Evolutionary conservation across 306 rosid species (phyloP), one percentile per base, ranked within the genome.

Genomic region (Rosa lucieae): DNA sequence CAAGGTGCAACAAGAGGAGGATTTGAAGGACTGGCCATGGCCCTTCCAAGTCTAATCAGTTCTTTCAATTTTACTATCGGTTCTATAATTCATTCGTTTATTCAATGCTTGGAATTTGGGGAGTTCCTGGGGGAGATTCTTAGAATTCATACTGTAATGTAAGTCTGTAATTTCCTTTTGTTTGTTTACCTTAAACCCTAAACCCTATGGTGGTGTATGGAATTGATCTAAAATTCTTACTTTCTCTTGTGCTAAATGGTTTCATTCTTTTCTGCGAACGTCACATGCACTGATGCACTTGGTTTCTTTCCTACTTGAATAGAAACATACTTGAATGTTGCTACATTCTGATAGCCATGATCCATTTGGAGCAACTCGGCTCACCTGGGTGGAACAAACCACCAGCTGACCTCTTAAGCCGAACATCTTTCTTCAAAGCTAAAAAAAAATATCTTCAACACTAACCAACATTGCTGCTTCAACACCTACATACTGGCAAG

Each of bases 21-120:
- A 92, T 70, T 61, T 92, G 84, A 92, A 92, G 92, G 97, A 92
- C 70, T 90, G 97, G 97, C 96, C 97, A 32, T 92, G 94, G 97
- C 96, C 97, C 20, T 92, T 90, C 79, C 96, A 92, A 81, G 94
- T 90, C 75, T 92, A 52, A 70, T 10, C 0, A 1, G n/a, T 29
- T 67, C 35, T 4, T 1, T 53, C 20, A 26, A 10, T 14, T 29
- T 32, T 17, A 15, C 69, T 32, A 4, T 67, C 23, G 26, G 9
- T 39, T 67, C 9, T 67, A 67, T 67, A 67, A 13, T 67, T 67
- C 44, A 67, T 39, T 67, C 72, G 13, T 67, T 67, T n/a, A 67
- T 67, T 67, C 72, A 67, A 67, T 37, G 21, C 44, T 14, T 66
- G 43, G 18, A 65, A 14, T 66, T 37, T 66, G n/a, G 23, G 46